A percentile compares a stretch with the other conserved stretches of the same genome.
Evolutionary conservation across 148 eudicot genomes (phyloP).

Genomic region (Arbutus unedo): DNA sequence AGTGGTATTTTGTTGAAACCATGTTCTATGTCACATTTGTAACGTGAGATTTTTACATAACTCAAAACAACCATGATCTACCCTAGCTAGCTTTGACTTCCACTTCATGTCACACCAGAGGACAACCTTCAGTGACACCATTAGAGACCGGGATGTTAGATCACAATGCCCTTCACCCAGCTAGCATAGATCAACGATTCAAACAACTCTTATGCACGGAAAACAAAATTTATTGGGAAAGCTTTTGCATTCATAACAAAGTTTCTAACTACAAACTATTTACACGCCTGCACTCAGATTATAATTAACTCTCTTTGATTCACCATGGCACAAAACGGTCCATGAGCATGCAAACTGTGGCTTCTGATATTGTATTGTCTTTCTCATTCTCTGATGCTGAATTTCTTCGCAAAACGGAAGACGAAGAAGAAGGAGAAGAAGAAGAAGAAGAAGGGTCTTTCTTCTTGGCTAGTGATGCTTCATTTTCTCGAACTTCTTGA

Average conservation of each 20-base stretch:
- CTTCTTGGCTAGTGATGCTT: neutral
- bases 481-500: conserved; percentile 10
- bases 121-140: too few species aligned
- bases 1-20: too few species aligned
- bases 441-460: conserved; percentile 2
- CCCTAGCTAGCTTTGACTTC: too few species aligned
- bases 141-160: too few species aligned
- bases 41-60: too few species aligned
- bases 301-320: neutral
- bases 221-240: neutral
- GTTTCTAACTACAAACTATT: neutral
- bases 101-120: too few species aligned
- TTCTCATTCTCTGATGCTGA: neutral
- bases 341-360: conserved; percentile 52
- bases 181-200: too few species aligned
- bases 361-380: conserved; percentile 42
- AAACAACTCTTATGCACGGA: too few species aligned
- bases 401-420: neutral
- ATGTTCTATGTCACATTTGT: too few species aligned
- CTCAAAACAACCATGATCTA: too few species aligned
- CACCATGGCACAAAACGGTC: conserved; percentile 66
- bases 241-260: conserved; percentile 1
- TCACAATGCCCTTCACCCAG: too few species aligned
- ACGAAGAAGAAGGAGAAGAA: too few species aligned
- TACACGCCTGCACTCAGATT: neutral